Base-by-base conservation (phyloP, 257 asterid genomes). In the Thymus mandschuricus region DNA sequence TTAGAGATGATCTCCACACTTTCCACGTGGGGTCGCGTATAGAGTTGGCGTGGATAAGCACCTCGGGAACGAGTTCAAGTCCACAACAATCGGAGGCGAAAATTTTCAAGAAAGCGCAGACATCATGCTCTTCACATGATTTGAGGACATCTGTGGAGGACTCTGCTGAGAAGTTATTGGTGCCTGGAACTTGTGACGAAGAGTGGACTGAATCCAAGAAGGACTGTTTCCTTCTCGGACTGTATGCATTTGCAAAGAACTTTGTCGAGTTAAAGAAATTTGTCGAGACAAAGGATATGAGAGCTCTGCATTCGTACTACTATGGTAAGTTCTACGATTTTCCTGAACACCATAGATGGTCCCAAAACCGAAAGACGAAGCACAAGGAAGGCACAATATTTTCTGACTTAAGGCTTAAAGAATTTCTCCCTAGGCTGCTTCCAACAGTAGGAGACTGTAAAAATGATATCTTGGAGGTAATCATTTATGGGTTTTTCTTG, bases 341-440 rank as follows among this genome's bases (percentile, higher is more conserved):
- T 7, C 74, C 69, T 31, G 94, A 82, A 56, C 80, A 84, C 61
- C 81, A 45, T 29, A 88, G 89, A 81, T 92, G 98, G 97, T 83
- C 88, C 2, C 84, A 80, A 0, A 65, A 83, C 64, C 71, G 84
- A 79, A 92, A 83, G 81, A 76, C 56, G 75, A 86, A 76, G 79
- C 78, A 79, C 74, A 80, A 73, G 75, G 89, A 69, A 65, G 73
- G 81, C 60, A 85, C 77, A 96, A 62, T 92, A 74, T 92, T 92
- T 67, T 83, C 81, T 41, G 97, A 94, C 70, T 45, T 29, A 60
- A 88, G 97, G 78, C 92, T 73, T 80, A 89, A 88, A 68, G 94
- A 89, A 73, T 77, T 92, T 27, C 60, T 88, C 7, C 74, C 87
- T 68, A 86, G 96, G 43, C 38, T 92, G 51, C 73, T 79, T 60